phyloP scores from a whole-genome alignment of 164 flowering plant genomes.

The Cinnamomum chago region DNA sequence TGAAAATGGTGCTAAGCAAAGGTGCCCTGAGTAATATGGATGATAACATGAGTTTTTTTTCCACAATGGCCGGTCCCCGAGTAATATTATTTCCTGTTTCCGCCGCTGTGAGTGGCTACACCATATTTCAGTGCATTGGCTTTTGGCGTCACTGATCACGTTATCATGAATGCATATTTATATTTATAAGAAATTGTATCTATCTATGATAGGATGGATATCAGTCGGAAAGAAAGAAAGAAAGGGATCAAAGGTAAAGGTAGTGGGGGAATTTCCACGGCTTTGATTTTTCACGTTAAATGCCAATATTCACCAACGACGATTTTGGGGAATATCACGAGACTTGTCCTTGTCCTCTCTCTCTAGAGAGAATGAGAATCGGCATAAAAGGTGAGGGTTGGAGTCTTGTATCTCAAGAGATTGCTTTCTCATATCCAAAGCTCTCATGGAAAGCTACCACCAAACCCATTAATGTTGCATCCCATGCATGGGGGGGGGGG shows the following conservation, averaged over 20 bases:
- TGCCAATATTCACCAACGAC: constrained; percentile 51
- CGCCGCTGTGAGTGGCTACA: background rate
- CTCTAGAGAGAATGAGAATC: constrained; percentile 49
- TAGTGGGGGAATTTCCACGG: constrained; percentile 11
- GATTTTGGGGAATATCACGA: constrained; percentile 32
- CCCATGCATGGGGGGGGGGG: no score
- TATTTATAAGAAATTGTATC: background rate
- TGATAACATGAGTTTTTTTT: no score
- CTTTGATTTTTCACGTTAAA: constrained; percentile 16
- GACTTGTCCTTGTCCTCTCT: constrained; percentile 57
- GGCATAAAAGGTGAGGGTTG: constrained; percentile 56
- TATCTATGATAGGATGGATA: no score
- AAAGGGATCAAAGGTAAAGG: background rate
- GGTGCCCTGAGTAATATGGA: no score
- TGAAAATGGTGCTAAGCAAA: no score
- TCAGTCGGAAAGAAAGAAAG: background rate
- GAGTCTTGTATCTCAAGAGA: constrained; percentile 66
- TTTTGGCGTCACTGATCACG: background rate
- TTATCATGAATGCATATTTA: background rate
- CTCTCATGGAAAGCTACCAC: constrained; percentile 46
- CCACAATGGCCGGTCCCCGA: no score
- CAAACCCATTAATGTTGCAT: constrained; percentile 41
- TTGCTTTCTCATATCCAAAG: background rate
- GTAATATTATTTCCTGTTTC: no score
- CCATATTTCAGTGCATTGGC: background rate